phyloP scores from a whole-genome alignment of 2,329 filamentous ascomycete species.

The Mollisiaceae sp. region DNA sequence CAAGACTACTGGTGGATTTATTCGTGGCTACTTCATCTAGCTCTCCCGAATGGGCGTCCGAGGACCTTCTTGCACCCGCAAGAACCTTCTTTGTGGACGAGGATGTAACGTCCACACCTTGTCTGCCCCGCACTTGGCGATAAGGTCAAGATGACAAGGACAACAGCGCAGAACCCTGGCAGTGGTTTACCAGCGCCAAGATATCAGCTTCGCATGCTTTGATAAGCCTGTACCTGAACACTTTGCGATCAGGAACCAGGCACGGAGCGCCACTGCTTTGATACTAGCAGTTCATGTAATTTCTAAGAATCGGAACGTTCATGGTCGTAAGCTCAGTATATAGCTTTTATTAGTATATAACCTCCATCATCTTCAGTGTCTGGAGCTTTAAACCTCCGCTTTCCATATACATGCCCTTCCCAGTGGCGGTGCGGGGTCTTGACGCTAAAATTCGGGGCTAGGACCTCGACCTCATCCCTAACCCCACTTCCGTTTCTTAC shows the following conservation, averaged over 20 bases:
- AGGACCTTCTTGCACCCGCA: too few relatives aligned
- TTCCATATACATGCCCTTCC: background rate
- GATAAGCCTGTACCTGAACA: conserved; percentile 4
- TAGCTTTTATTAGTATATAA: background rate
- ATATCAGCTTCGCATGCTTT: background rate
- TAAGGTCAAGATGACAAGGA: background rate
- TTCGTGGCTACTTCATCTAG: background rate
- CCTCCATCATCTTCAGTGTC: background rate
- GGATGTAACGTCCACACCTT: conserved; percentile 9
- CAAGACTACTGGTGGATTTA: background rate
- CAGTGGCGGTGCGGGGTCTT: background rate
- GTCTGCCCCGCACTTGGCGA: conserved; percentile 13
- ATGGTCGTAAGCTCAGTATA: background rate
- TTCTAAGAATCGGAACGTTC: background rate
- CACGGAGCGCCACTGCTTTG: background rate
- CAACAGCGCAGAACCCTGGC: background rate
- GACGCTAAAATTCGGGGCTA: background rate
- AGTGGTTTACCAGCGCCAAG: background rate
- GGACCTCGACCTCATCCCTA: background rate
- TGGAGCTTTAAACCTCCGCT: background rate
- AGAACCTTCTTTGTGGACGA: background rate
- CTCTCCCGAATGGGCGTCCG: too few relatives aligned
- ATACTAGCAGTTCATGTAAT: background rate
- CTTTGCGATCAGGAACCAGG: conserved; percentile 1
- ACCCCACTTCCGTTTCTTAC: background rate